Evolutionary conservation across 208 protist species (phyloP), one percentile per base, ranked within the genome.

Genomic region (Crithidia thermophila): DNA sequence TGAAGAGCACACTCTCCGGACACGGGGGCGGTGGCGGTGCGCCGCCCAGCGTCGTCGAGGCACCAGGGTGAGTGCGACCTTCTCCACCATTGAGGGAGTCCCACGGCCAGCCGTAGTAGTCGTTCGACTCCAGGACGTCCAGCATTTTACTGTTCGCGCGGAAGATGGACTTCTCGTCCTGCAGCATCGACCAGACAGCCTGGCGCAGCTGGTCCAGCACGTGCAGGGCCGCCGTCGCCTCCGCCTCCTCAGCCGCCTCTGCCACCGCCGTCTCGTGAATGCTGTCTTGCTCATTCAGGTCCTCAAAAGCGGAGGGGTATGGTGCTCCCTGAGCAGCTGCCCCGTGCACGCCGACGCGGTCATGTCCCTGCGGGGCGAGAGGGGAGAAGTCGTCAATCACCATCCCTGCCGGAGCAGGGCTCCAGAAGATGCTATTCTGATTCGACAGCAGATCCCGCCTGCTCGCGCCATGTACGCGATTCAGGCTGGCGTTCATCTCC

Each of bases 121-220:
- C 58, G 40, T 46, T 62, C 25, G 23, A 36, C 67, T 67, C 67
- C 9, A 65, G 45, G 25, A 45, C 43, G 37, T 75, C 69, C 5
- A 64, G 69, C 45, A 40, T 51, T 18, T 33, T 45, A 3, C 36
- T 57, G 51, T 70, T 72, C 42, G 34, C 21, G 42, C 47, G 50
- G 49, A 80, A 72, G 20, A 74, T 64, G 23, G 27, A 39, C 8
- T 64, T 59, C 56, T 69, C 60, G 20, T 74, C 57, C 16, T 67
- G 49, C 40, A 80, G 67, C 47, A 56, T 80, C 13, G 75, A 64
- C 57, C 59, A 69, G n/a, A 80, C 58, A 2, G 63, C 50, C n/a
- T 42, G 13, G 28, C 75, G 67, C 50, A 80, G 57, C 62, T 72
- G 42, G 28, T 80, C 68, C n/a, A 80, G 58, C 31, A 63, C 51